Evolutionary conservation across 768 basidiomycete genomes (phyloP), one percentile per base, ranked within the genome.

Genomic region (Termitomyces heimii): DNA sequence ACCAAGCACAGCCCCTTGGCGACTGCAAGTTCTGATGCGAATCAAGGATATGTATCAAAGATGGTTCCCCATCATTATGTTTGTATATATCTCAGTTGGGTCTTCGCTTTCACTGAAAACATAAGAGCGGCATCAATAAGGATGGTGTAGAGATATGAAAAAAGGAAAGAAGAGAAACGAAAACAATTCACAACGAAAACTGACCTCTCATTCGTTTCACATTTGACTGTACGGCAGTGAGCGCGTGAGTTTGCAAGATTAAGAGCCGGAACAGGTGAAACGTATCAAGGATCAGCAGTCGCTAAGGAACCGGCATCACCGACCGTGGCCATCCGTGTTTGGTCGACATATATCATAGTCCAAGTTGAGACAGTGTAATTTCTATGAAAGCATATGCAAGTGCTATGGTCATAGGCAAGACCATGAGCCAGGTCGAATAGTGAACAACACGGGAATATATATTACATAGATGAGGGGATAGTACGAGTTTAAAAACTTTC

Each of bases 1-100:
- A 62, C 59, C 16, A 43, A 46, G 53, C 65, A 66, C 61, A 66
- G 63, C 62, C 65, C 53, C 55, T 14, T 52, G 42, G 42, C 51
- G 47, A 43, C 58, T 58, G 35, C 34, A 51, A 46, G 46, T 46
- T 60, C 53, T 65, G 60, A 63, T 62, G 59, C n/a, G 18, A 52
- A 66, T 60, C 58, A 63, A 29, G n/a, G n/a, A 57, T 39, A 55
- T 35, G 47, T 18, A 51, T 37, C 61, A 60, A 55, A 58, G 57
- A 60, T 58, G 53, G 24, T 18, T 28, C 14, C 31, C 42, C 54
- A 59, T 62, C 60, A 59, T 53, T n/a, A 40, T 61, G 12, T 51
- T 20, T 39, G 28, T 28, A 26, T 22, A 5, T 45, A 12, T 32
- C 29, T 31, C 20, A 31, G 2, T 24, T 14, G 10, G 10, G 5